Percentiles rank a stretch among this genome's conserved stretches.
Evolutionary conservation across 257 asterid species (phyloP).

Genomic region (Solanum clarkiae): DNA sequence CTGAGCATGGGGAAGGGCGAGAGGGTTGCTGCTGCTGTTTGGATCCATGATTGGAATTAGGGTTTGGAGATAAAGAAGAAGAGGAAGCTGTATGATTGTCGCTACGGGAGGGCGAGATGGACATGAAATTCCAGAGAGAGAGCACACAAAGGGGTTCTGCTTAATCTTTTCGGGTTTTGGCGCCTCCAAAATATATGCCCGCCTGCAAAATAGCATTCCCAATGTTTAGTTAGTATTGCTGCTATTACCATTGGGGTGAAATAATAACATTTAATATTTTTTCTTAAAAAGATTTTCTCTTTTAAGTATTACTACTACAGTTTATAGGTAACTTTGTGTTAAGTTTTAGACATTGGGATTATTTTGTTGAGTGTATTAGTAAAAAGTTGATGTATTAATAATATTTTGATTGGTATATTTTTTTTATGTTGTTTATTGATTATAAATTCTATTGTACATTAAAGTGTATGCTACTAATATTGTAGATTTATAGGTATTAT

Average conservation of each 20-base stretch:
- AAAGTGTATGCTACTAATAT: too few relatives aligned
- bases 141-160: background rate
- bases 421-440: too few relatives aligned
- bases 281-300: background rate
- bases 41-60: conserved; percentile 34
- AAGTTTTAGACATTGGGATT: background rate
- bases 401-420: too few relatives aligned
- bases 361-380: too few relatives aligned
- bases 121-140: conserved; percentile 44
- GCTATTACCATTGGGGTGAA: too few relatives aligned
- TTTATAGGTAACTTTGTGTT: background rate
- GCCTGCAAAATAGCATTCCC: too few relatives aligned
- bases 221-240: too few relatives aligned
- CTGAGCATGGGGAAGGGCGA: conserved; percentile 13
- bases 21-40: background rate
- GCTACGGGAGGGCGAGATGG: conserved; percentile 66
- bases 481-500: too few relatives aligned
- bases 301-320: background rate
- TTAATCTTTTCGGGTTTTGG: background rate
- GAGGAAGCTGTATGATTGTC: conserved; percentile 35
- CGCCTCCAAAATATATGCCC: background rate
- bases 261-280: too few relatives aligned
- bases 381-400: too few relatives aligned
- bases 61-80: conserved; percentile 12
- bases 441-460: too few relatives aligned